These are phyloP conservation scores for Raffaelea albimanens DNA, from an alignment of 2,329 filamentous ascomycete species.

Conservation along the genomic window DNA sequence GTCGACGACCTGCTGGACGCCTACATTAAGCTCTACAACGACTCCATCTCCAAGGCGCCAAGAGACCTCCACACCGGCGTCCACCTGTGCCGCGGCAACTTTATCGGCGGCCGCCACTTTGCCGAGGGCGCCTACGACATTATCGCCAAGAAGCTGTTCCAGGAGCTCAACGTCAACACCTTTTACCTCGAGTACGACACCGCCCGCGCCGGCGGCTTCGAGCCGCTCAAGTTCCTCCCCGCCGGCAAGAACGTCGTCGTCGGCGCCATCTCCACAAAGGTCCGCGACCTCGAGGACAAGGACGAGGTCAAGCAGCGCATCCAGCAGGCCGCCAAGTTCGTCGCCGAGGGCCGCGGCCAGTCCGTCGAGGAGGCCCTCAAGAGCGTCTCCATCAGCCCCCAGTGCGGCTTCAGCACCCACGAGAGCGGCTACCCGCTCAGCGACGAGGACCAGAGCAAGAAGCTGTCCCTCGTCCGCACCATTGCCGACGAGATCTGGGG, in stretches of 20 bases:
- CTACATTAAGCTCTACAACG: constrained; percentile 71
- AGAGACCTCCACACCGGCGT: constrained; percentile 67
- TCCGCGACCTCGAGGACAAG: constrained; percentile 52
- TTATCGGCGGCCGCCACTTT: constrained; percentile 57
- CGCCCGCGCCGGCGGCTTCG: constrained; percentile 53
- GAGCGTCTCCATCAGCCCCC: constrained; percentile 58
- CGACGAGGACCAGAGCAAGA: constrained; percentile 62
- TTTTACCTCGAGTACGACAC: constrained; percentile 66
- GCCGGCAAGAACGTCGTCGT: constrained; percentile 54
- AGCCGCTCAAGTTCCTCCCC: constrained; percentile 52
- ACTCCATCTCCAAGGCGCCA: constrained; percentile 53
- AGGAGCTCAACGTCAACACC: constrained; percentile 52
- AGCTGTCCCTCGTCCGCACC: constrained; percentile 59
- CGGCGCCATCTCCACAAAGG: constrained; percentile 55
- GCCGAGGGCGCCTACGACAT: constrained; percentile 58
- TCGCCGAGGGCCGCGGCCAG: constrained; percentile 58
- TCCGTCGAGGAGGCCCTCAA: constrained; percentile 58
- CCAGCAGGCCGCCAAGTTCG: constrained; percentile 53
- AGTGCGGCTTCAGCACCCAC: constrained; percentile 68
- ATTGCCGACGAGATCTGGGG: constrained; percentile 67
- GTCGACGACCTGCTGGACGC: constrained; percentile 64
- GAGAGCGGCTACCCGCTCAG: constrained; percentile 62
- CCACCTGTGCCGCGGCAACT: constrained; percentile 64
- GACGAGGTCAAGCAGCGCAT: constrained; percentile 53
- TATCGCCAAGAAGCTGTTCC: constrained; percentile 58